Evolutionary conservation across 1,284 basidiomycete species (phyloP).

Genomic region (Phlebopus sp.): DNA sequence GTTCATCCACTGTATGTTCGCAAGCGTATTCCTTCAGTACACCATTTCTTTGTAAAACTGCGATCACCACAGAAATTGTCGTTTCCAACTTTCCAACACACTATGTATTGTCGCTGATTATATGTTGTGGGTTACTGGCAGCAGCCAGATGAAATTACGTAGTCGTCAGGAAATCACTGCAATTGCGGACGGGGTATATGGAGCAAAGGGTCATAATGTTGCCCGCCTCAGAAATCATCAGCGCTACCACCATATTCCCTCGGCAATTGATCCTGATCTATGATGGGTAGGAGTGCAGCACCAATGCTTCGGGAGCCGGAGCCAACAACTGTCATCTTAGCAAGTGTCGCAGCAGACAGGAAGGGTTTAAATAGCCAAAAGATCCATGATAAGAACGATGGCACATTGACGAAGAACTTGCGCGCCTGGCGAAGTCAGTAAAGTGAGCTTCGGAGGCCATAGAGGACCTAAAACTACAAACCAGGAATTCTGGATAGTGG

Average conservation of each 20-base stretch:
- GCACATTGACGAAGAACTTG: constrained; percentile 81
- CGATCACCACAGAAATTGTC: neutral
- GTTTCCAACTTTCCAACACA: neutral
- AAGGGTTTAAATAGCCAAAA: constrained; percentile 81
- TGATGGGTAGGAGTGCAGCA: constrained; percentile 52
- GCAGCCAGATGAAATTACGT: no score
- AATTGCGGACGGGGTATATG: no score
- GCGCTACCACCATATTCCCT: constrained; percentile 66
- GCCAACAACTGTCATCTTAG: constrained; percentile 78
- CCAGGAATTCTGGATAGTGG: constrained; percentile 76
- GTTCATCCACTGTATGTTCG: neutral
- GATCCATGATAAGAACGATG: constrained; percentile 69
- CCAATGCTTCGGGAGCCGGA: constrained; percentile 53
- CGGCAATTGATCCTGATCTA: constrained; percentile 58
- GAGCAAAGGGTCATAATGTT: neutral
- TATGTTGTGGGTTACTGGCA: neutral
- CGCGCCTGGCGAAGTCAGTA: constrained; percentile 43
- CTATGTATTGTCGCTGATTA: constrained; percentile 1
- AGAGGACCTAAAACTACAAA: constrained; percentile 35
- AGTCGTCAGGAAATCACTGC: neutral
- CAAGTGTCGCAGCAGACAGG: constrained; percentile 63
- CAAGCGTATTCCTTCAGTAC: no score
- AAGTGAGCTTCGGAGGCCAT: neutral
- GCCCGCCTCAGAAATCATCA: constrained; percentile 20
- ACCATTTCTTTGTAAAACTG: neutral